Conservation (phyloP, 2,329 filamentous ascomycete genomes). For the Lasiodiplodia gonubiensis region DNA sequence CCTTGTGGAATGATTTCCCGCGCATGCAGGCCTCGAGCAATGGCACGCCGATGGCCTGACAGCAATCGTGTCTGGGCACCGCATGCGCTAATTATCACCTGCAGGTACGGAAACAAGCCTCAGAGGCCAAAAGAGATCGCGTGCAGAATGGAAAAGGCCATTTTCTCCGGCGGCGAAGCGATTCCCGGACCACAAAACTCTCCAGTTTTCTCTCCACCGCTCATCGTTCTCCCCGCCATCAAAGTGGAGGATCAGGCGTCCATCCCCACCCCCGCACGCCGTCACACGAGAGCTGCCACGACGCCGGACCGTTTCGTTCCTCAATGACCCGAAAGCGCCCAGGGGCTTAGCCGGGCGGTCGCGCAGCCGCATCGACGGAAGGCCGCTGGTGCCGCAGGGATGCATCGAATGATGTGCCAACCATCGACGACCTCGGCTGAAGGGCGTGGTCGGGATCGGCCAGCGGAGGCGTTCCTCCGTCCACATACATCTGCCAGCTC, state of each 20-base stretch:
- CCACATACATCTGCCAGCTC: conserved; percentile 16
- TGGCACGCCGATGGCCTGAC: conserved; percentile 12
- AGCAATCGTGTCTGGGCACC: neutral
- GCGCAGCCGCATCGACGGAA: conserved; percentile 28
- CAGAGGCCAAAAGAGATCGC: neutral
- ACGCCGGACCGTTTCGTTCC: conserved; percentile 12
- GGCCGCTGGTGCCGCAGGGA: conserved; percentile 26
- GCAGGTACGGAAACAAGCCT: neutral
- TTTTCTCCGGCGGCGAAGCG: conserved; percentile 22
- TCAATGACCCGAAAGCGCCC: conserved; percentile 12
- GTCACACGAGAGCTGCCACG: conserved; percentile 5
- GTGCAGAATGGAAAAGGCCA: neutral
- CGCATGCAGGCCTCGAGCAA: neutral
- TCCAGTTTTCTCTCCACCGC: conserved; percentile 23
- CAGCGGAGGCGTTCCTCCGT: conserved; percentile 28
- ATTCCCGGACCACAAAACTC: conserved; percentile 13
- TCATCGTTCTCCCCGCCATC: conserved; percentile 14
- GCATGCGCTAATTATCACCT: conserved; percentile 14
- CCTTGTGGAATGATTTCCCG: neutral
- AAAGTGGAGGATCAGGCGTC: conserved; percentile 17
- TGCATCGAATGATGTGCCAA: conserved; percentile 26
- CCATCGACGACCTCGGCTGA: conserved; percentile 28
- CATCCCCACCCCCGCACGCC: conserved; percentile 11
- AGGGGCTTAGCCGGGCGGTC: conserved; percentile 11
- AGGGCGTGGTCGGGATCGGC: conserved; percentile 19